Evolutionary conservation across 1,284 basidiomycete species (phyloP), one percentile per base, ranked within the genome.

Genomic region (Papiliotrema laurentii): DNA sequence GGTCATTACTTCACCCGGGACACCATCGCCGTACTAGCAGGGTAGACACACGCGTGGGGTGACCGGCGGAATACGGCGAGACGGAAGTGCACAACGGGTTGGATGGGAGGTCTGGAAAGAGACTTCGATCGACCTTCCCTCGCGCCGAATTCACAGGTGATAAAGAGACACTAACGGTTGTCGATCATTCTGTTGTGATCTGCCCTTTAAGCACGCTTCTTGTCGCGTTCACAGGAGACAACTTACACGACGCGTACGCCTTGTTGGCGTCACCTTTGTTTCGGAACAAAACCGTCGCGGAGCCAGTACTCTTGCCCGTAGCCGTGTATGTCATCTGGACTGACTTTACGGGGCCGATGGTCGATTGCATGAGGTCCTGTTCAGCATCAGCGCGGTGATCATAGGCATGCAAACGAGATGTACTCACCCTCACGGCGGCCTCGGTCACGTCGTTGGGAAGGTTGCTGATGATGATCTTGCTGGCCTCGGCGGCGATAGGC

Each of bases 161-260:
- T 21, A 31, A 31, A 50, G 37, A 19, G n/a, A 21, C 25, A 41
- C 93, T 92, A 87, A 97, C 93, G 96, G 80, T 92, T 90, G 85
- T 98, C 94, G 82, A 98, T 94, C 78, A 98, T 85, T 72, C 94
- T 86, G 78, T 92, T 91, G 82, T 98, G 91, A 81, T 97, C 72
- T 74, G 36, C 11, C 31, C 7, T 9, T 10, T 37, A 9, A 22
- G 31, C 28, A 2, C 22, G 10, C 7, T 25, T 43, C 22, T 7
- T 27, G 26, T 16, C 6, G 39, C 7, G 25, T 7, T 7, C 25
- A 19, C 18, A 5, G 13, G 5, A 7, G 16, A 10, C 1, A 66
- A n/a, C 72, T 55, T 50, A 75, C 73, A 98, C 63, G 90, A 83
- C 59, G 86, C 80, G 76, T 86, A 94, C 5, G 94, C 94, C 79